These are phyloP conservation scores for Carallia brachiata DNA, from an alignment of 345 rosid species.

Conservation along the genomic window DNA sequence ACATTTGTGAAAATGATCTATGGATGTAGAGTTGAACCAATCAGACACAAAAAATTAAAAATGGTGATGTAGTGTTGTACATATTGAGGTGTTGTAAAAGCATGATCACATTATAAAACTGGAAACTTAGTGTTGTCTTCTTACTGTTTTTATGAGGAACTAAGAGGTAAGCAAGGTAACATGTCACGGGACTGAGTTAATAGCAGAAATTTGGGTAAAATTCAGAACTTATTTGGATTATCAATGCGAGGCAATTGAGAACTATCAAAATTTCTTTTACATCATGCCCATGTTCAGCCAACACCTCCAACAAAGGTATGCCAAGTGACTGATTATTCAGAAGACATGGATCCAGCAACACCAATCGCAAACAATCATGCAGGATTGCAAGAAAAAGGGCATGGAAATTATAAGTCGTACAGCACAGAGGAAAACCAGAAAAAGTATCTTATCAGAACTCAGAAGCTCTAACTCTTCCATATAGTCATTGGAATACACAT, in stretches of 20 bases:
- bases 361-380: background rate
- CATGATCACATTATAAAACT: background rate
- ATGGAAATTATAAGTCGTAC: background rate
- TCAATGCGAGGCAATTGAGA: too few relatives aligned
- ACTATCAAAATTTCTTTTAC: background rate
- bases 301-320: background rate
- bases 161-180: background rate
- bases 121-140: background rate
- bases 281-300: too few relatives aligned
- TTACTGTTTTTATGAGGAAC: background rate
- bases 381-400: background rate
- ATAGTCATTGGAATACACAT: background rate
- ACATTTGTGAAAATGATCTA: slow-evolving; percentile 98
- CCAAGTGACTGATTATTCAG: background rate
- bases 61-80: background rate
- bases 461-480: background rate
- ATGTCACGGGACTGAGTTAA: background rate
- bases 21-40: slow-evolving; percentile 16
- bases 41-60: slow-evolving; percentile 9
- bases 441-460: background rate
- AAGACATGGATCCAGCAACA: background rate
- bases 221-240: background rate
- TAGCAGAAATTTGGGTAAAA: slow-evolving; percentile 1
- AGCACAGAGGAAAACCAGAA: background rate
- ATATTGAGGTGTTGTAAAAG: background rate